Percentiles rank a stretch among this genome's conserved stretches.
These are phyloP conservation scores for Oryza glaberrima DNA, from an alignment of 176 grass and related monocot species.

Conservation along the genomic window DNA sequence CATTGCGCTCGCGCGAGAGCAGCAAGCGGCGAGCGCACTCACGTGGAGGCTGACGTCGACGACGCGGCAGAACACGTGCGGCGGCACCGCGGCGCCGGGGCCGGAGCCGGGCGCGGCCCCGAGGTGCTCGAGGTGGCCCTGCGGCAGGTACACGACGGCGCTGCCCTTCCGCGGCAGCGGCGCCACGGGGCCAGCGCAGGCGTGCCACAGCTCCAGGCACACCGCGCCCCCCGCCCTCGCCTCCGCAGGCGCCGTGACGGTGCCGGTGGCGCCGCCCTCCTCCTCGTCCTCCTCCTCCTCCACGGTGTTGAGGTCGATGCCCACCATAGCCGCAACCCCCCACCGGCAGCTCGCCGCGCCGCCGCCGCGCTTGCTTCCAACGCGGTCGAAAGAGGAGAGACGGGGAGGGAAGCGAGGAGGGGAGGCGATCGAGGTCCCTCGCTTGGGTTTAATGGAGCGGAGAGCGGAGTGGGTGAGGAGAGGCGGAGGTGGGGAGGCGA, in stretches of 20 bases:
- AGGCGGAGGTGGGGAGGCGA: conserved; percentile 34
- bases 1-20: not conserved
- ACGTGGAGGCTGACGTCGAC: conserved; percentile 80
- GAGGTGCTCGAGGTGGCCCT: conserved; percentile 72
- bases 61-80: conserved; percentile 81
- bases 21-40: not conserved
- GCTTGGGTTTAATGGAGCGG: conserved; percentile 37
- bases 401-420: not conserved
- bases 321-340: conserved; percentile 29
- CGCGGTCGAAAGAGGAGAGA: not conserved
- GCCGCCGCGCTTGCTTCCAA: not conserved
- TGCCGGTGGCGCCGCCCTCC: not conserved
- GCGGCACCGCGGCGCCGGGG: conserved; percentile 28
- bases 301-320: conserved; percentile 71
- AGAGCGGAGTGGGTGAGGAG: conserved; percentile 36
- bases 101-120: conserved; percentile 1
- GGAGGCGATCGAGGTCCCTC: not conserved
- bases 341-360: not conserved
- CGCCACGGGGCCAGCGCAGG: conserved; percentile 64
- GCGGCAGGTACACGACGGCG: conserved; percentile 74
- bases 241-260: not conserved
- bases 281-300: conserved; percentile 62
- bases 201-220: conserved; percentile 81
- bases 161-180: conserved; percentile 67
- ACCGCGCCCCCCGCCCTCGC: conserved; percentile 19